Conservation (phyloP, 768 basidiomycete species). For the Pleurotus citrinopileatus region DNA sequence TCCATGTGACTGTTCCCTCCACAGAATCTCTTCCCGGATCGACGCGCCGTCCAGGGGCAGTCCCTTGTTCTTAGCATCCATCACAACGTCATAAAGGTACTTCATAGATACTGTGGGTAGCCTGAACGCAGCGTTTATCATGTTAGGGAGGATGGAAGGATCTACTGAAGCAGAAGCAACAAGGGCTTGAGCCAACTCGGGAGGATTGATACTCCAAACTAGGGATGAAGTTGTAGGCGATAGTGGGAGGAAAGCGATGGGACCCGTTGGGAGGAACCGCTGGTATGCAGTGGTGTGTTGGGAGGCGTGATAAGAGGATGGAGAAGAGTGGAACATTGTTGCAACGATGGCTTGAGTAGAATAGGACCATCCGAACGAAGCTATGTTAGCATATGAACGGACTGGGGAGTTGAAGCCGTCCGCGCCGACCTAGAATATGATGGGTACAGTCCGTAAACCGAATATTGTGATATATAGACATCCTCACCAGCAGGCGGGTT, state of each 20-base stretch:
- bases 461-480: too few species aligned
- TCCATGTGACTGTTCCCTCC: constrained; percentile 70
- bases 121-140: constrained; percentile 93
- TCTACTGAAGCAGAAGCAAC: constrained; percentile 45
- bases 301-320: constrained; percentile 54
- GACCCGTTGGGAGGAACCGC: constrained; percentile 91
- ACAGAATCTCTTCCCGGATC: constrained; percentile 62
- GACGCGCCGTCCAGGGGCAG: constrained; percentile 43
- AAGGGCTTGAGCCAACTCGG: constrained; percentile 63
- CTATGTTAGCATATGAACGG: constrained; percentile 78
- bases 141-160: constrained; percentile 55
- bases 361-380: constrained; percentile 91
- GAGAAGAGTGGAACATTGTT: constrained; percentile 73
- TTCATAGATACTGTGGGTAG: constrained; percentile 71
- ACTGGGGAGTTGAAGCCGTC: constrained; percentile 97
- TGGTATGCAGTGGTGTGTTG: constrained; percentile 86
- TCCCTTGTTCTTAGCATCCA: constrained; percentile 48
- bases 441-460: too few species aligned
- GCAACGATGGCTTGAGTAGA: constrained; percentile 88
- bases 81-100: constrained; percentile 60
- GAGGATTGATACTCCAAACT: constrained; percentile 90
- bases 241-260: constrained; percentile 92
- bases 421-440: constrained; percentile 87
- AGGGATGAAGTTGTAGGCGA: constrained; percentile 77
- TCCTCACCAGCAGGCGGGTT: constrained; percentile 70